phyloP scores from a whole-genome alignment of 163 green algal genomes.

The Scenedesmus sp. region DNA sequence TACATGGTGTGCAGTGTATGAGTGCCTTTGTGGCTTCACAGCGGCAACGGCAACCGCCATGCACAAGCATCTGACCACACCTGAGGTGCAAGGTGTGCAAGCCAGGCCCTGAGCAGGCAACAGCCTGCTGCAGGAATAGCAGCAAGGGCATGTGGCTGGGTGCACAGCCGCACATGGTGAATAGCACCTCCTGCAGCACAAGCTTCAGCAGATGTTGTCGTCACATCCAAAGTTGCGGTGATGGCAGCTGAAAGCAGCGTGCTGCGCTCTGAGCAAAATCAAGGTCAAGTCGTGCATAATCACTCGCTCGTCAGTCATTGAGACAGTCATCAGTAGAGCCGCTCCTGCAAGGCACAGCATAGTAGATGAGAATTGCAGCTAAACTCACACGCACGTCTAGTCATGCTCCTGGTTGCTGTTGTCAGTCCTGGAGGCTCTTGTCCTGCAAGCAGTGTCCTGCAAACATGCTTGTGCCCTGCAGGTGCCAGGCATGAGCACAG shows the following conservation, averaged over 20 bases:
- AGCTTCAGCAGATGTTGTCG: too few relatives aligned
- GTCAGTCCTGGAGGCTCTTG: background rate
- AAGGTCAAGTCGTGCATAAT: too few relatives aligned
- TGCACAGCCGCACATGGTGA: too few relatives aligned
- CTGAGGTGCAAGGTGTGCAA: background rate
- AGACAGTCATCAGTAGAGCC: background rate
- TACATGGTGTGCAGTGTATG: conserved; percentile 22
- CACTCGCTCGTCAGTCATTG: too few relatives aligned
- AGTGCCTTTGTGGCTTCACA: conserved; percentile 36
- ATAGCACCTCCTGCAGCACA: too few relatives aligned
- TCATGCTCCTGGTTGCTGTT: background rate
- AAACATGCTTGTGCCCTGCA: background rate
- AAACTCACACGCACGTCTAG: background rate
- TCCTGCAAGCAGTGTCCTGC: background rate
- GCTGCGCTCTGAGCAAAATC: too few relatives aligned
- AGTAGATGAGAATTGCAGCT: background rate
- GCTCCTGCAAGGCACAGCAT: background rate
- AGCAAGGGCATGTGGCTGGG: background rate
- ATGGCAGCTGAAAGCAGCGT: background rate
- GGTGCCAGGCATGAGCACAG: conserved; percentile 17
- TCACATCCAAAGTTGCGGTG: too few relatives aligned
- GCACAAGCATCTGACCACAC: conserved; percentile 39
- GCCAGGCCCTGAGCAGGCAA: too few relatives aligned
- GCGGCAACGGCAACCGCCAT: conserved; percentile 42
- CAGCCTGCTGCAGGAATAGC: background rate